These are phyloP conservation scores for Boletales sp. DNA, from an alignment of 768 basidiomycete species.

Conservation along the genomic window DNA sequence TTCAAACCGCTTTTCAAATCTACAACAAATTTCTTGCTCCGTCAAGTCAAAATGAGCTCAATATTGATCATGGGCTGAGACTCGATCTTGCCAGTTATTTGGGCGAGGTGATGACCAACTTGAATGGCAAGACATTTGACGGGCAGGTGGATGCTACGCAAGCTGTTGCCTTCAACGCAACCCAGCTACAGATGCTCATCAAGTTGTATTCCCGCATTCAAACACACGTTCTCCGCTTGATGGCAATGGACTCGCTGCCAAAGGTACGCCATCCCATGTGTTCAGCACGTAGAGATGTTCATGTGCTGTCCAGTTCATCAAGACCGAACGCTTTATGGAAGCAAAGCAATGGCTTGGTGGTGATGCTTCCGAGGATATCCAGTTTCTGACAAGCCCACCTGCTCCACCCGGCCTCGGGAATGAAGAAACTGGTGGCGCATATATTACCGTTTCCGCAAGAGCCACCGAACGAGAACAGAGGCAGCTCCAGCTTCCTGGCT, in stretches of 20 bases:
- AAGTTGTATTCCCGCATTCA: conserved; percentile 94
- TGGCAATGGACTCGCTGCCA: conserved; percentile 99
- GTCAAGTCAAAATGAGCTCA: conserved; percentile 91
- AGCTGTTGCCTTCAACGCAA: conserved; percentile 84
- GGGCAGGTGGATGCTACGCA: conserved; percentile 81
- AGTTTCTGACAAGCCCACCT: conserved; percentile 51
- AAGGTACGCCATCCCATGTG: conserved; percentile 51
- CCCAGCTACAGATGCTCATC: conserved; percentile 92
- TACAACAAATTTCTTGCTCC: conserved; percentile 96
- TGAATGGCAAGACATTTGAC: conserved; percentile 74
- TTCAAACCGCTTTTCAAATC: conserved; percentile 90
- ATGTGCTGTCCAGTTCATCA: conserved; percentile 64
- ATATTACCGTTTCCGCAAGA: conserved; percentile 81
- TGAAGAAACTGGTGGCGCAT: conserved; percentile 80
- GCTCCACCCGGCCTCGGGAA: conserved; percentile 66
- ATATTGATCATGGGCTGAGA: conserved; percentile 95
- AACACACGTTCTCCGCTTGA: conserved; percentile 91
- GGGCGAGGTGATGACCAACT: conserved; percentile 77
- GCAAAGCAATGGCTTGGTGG: conserved; percentile 79
- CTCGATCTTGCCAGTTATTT: conserved; percentile 94
- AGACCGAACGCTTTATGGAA: conserved; percentile 76
- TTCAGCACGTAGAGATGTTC: conserved; percentile 7
- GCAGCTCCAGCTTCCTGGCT: conserved; percentile 21
- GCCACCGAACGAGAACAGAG: conserved; percentile 62
- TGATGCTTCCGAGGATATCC: conserved; percentile 63